Conservation (phyloP, 805 yeast genomes). For the Yamadazyma philogaea region DNA sequence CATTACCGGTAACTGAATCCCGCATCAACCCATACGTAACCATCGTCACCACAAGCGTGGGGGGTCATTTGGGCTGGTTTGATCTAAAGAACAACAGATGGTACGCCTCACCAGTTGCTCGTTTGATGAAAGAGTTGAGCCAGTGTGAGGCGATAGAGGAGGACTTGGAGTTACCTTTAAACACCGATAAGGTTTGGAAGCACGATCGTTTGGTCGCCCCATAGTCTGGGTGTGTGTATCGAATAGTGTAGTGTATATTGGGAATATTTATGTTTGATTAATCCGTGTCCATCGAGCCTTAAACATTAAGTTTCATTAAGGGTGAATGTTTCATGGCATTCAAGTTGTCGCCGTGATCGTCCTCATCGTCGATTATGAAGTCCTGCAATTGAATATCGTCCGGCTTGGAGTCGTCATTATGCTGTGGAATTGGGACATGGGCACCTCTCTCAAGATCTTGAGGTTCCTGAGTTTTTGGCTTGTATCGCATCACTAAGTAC, state of each 20-base stretch:
- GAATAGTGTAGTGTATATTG: too few relatives aligned
- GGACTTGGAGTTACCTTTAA: slow-evolving; percentile 25
- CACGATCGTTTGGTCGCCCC: slow-evolving; percentile 26
- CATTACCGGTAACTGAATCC: slow-evolving; percentile 51
- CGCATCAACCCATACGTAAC: slow-evolving; percentile 55
- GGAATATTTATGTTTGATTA: not conserved
- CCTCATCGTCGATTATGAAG: slow-evolving; percentile 28
- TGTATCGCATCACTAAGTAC: slow-evolving; percentile 39
- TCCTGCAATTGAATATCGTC: slow-evolving; percentile 27
- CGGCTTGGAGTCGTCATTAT: slow-evolving; percentile 12
- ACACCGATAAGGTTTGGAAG: slow-evolving; percentile 29
- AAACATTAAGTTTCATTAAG: slow-evolving; percentile 1
- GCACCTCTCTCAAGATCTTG: slow-evolving; percentile 8
- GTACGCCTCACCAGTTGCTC: slow-evolving; percentile 38
- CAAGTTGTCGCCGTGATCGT: slow-evolving; percentile 10
- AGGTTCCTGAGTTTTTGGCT: slow-evolving; percentile 8
- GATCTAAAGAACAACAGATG: slow-evolving; percentile 30
- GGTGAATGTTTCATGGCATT: not conserved
- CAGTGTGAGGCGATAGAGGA: slow-evolving; percentile 21
- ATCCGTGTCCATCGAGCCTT: not conserved
- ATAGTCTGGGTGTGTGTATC: not conserved
- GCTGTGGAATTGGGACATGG: slow-evolving; percentile 11
- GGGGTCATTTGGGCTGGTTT: slow-evolving; percentile 68
- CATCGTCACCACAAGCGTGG: slow-evolving; percentile 57
- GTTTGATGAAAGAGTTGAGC: slow-evolving; percentile 31